Base-by-base conservation (phyloP, 441 rosid genomes). In the Eutrema salsugineum region DNA sequence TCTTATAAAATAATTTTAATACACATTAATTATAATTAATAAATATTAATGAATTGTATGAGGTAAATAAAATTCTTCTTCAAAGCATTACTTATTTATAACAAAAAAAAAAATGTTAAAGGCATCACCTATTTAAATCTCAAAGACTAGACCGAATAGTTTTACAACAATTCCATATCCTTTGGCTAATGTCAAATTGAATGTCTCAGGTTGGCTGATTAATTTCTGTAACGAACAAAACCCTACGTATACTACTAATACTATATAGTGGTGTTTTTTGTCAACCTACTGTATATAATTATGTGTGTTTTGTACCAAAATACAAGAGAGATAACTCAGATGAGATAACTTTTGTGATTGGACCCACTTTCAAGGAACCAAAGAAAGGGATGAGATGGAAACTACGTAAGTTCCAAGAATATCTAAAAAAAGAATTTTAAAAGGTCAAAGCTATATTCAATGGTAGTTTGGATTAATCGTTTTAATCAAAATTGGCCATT, bases 371-470 rank as follows among this genome's bases (percentile, higher is more conserved):
- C 42, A 24, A 67, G 63, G 56, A 38, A 20, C 70, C 44, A 46
- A 68, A 49, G 62, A 70, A 64, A 70, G 30, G 56, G 72, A 24
- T 76, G 67, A 70, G 62, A 70, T 70, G 71, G 55, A 56, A 76
- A 70, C 54, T 55, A 55, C 65, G 78, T 27, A 53, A 75, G 69
- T 68, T 75, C 73, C 74, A 62, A 75, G 16, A 68, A 16, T 33
- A 53, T 62, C 70, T 17, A 54, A 65, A 64, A 64, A 56, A 61
- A 16, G n/a, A 58, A 35, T 57, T 12, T 33, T 5, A 63, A 76
- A 64, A 64, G 79, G 76, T 76, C 79, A 76, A 64, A 57, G 72
- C 40, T 40, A 70, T 70, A 70, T 70, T 75, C 24, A 64, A 64
- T 70, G 71, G 62, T 47, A 51, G 58, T 53, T 68, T 63, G 43